Conservation (phyloP, 495 filamentous ascomycete species). For the Aspergillus hancockii region DNA sequence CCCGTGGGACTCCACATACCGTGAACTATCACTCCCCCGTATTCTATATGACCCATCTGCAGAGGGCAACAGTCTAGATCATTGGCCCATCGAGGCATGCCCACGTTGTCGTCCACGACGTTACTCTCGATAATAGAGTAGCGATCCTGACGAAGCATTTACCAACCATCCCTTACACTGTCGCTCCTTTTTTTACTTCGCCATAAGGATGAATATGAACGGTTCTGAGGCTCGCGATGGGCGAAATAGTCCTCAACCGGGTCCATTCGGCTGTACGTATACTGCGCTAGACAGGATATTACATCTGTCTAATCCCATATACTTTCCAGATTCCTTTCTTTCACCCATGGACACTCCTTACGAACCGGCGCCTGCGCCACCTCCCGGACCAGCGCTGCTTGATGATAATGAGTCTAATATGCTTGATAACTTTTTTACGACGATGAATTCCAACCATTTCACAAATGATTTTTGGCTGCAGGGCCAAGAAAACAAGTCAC, state of each 20-base stretch:
- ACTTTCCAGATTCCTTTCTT: slow-evolving; percentile 46
- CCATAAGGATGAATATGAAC: slow-evolving; percentile 37
- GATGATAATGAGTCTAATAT: slow-evolving; percentile 61
- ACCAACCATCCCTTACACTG: slow-evolving; percentile 6
- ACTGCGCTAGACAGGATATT: slow-evolving; percentile 2
- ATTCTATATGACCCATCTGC: slow-evolving; percentile 3
- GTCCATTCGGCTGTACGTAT: slow-evolving; percentile 64
- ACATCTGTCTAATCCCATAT: slow-evolving; percentile 22
- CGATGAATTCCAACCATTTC: slow-evolving; percentile 56
- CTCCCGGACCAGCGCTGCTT: slow-evolving; percentile 60
- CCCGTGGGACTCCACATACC: slow-evolving; percentile 6
- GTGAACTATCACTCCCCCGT: slow-evolving; percentile 3
- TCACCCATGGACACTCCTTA: slow-evolving; percentile 53
- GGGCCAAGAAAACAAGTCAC: slow-evolving; percentile 43
- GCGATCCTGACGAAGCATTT: slow-evolving; percentile 16
- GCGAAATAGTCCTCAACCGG: slow-evolving; percentile 34
- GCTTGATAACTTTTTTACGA: slow-evolving; percentile 64
- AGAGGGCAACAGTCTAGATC: not conserved
- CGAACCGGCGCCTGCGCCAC: slow-evolving; percentile 56
- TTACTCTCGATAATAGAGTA: slow-evolving; percentile 33
- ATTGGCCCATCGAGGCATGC: slow-evolving; percentile 35
- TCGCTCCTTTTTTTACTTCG: slow-evolving; percentile 4
- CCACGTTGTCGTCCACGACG: slow-evolving; percentile 21
- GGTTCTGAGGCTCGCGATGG: slow-evolving; percentile 31
- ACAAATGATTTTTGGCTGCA: slow-evolving; percentile 49